These are phyloP conservation scores for Lepidium aucheri DNA, from an alignment of 345 rosid species.

Conservation along the genomic window DNA sequence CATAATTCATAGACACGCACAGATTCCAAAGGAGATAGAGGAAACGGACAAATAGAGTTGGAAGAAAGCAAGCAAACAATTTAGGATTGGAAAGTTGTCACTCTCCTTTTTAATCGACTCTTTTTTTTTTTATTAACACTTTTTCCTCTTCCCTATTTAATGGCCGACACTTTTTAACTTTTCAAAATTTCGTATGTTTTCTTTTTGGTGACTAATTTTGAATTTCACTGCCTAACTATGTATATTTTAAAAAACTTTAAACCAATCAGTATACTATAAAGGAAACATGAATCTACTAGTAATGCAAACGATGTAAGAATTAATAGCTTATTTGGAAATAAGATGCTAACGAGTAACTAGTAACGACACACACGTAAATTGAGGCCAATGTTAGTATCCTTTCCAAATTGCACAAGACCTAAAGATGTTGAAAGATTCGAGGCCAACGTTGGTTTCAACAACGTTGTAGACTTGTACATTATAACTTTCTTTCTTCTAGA, in stretches of 20 bases:
- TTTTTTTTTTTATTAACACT: slow-evolving; percentile 30
- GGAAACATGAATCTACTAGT: neutral
- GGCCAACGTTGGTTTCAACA: slow-evolving; percentile 4
- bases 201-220: neutral
- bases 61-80: slow-evolving; percentile 37
- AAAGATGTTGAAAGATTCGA: slow-evolving; percentile 12
- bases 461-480: neutral
- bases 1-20: slow-evolving; percentile 48
- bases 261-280: slow-evolving; percentile 4
- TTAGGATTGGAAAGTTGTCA: slow-evolving; percentile 35
- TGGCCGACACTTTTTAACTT: slow-evolving; percentile 27
- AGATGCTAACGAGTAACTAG: neutral
- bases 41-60: slow-evolving; percentile 58
- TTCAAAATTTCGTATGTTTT: slow-evolving; percentile 1
- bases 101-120: slow-evolving; percentile 45
- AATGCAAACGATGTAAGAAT: neutral
- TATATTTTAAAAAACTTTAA: neutral
- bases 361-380: too few species aligned
- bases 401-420: neutral
- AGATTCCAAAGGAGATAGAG: slow-evolving; percentile 47
- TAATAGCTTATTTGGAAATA: neutral
- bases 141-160: slow-evolving; percentile 9
- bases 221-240: neutral
- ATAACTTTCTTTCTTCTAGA: neutral
- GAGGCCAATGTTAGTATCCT: too few species aligned